Conservation (phyloP, 495 filamentous ascomycete species). For the Rhypophila decipiens region DNA sequence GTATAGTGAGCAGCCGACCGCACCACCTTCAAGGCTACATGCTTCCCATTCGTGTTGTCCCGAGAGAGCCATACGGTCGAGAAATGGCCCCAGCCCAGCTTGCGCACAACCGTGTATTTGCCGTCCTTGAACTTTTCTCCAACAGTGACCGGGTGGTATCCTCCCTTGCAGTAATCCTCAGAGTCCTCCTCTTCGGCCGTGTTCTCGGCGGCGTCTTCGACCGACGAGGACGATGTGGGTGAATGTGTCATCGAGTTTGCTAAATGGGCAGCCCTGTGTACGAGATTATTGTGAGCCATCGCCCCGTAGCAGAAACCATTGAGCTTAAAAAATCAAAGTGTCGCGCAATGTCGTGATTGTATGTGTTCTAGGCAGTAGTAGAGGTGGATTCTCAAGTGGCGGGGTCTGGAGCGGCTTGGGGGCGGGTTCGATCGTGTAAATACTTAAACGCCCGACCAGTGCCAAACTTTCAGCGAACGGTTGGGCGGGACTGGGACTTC, state of each 20-base stretch:
- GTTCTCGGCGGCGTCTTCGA: constrained; percentile 79
- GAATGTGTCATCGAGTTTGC: constrained; percentile 54
- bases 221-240: constrained; percentile 70
- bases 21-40: constrained; percentile 96
- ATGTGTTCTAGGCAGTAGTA: constrained; percentile 1
- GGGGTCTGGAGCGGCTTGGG: constrained; percentile 15
- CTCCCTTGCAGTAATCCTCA: constrained; percentile 98
- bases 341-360: not conserved
- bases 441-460: constrained; percentile 9
- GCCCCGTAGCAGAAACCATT: constrained; percentile 1
- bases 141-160: constrained; percentile 89
- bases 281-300: constrained; percentile 11
- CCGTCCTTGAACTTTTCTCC: constrained; percentile 98
- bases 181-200: constrained; percentile 98
- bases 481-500: too few relatives aligned
- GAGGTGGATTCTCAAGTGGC: constrained; percentile 12
- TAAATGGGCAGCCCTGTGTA: constrained; percentile 24
- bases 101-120: constrained; percentile 92
- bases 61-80: constrained; percentile 96
- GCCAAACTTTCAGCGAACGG: constrained; percentile 32
- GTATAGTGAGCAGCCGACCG: constrained; percentile 97
- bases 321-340: constrained; percentile 3
- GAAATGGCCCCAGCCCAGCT: constrained; percentile 98
- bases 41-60: constrained; percentile 85
- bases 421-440: not conserved